These are phyloP conservation scores for Rhizomucor pusillus DNA, from an alignment of 371 early-diverging fungal genomes.

Conservation along the genomic window DNA sequence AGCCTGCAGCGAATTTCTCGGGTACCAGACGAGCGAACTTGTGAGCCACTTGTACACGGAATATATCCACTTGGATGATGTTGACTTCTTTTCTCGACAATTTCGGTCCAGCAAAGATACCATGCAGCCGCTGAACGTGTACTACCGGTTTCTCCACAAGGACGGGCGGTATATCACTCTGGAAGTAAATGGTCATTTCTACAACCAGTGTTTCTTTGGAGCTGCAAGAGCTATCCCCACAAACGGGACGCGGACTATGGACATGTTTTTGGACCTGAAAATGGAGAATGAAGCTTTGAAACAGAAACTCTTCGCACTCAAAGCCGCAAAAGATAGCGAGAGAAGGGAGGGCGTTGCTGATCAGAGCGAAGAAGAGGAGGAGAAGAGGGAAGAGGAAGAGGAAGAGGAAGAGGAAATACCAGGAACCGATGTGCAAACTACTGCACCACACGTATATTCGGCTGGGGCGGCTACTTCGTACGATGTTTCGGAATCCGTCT, in stretches of 20 bases:
- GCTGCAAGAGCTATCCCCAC: conserved; percentile 50
- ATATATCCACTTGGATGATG: conserved; percentile 49
- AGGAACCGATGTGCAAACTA: too few species aligned
- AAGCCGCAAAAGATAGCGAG: conserved; percentile 1
- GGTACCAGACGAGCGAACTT: conserved; percentile 58
- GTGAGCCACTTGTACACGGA: conserved; percentile 50
- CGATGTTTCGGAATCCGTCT: conserved; percentile 23
- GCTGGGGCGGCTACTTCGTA: conserved; percentile 22
- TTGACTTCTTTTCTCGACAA: conserved; percentile 15
- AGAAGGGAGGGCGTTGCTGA: background rate
- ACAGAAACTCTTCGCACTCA: conserved; percentile 7
- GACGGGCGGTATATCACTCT: conserved; percentile 47
- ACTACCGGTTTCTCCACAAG: conserved; percentile 50
- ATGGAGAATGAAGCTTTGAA: conserved; percentile 51
- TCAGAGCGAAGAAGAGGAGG: conserved; percentile 1
- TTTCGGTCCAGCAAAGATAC: conserved; percentile 39
- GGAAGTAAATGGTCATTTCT: conserved; percentile 48
- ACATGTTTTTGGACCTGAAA: conserved; percentile 54
- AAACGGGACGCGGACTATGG: conserved; percentile 45
- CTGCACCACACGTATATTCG: conserved; percentile 28
- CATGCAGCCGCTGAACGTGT: conserved; percentile 33
- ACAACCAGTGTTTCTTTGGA: conserved; percentile 42
- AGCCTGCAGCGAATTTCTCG: conserved; percentile 50
- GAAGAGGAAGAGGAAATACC: conserved; percentile 3
- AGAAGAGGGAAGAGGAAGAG: background rate